Percentiles rank a stretch among this genome's conserved stretches.
Conservation (phyloP, 352 stramenopile species). For the Phytophthora capsici region DNA sequence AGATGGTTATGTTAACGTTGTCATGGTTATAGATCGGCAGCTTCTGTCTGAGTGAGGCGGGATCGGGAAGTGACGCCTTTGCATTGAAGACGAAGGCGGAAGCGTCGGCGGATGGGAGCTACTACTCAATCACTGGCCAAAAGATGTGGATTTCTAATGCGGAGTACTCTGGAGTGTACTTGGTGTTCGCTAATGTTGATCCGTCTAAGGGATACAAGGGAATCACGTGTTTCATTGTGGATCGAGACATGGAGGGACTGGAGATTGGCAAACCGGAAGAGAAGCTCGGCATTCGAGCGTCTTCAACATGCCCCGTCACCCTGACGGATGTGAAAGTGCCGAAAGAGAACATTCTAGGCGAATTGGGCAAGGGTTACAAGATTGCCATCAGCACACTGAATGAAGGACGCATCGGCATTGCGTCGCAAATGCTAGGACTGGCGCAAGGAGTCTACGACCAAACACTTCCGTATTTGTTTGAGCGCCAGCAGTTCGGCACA, state of each 20-base stretch:
- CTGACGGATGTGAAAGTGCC: slow-evolving; percentile 96
- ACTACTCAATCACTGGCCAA: slow-evolving; percentile 95
- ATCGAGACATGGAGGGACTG: slow-evolving; percentile 92
- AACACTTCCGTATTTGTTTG: slow-evolving; percentile 96
- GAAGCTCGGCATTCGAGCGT: slow-evolving; percentile 97
- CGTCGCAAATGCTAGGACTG: slow-evolving; percentile 97
- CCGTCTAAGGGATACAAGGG: slow-evolving; percentile 95
- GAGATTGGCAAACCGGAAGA: slow-evolving; percentile 95
- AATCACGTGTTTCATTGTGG: slow-evolving; percentile 98
- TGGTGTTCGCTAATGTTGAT: slow-evolving; percentile 97
- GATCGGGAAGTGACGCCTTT: slow-evolving; percentile 96
- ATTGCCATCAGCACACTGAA: slow-evolving; percentile 99
- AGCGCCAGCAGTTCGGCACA: slow-evolving; percentile 96
- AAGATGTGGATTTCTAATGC: slow-evolving; percentile 99
- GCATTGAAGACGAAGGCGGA: slow-evolving; percentile 94
- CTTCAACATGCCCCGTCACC: slow-evolving; percentile 95
- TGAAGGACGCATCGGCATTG: slow-evolving; percentile 96
- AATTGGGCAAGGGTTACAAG: slow-evolving; percentile 95
- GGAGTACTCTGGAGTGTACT: slow-evolving; percentile 94
- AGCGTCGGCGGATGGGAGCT: slow-evolving; percentile 87
- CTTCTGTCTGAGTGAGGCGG: slow-evolving; percentile 96
- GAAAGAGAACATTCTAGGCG: slow-evolving; percentile 92
- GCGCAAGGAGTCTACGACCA: slow-evolving; percentile 96
- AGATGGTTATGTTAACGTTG: not conserved
- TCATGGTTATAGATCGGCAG: slow-evolving; percentile 83